Percentiles rank a stretch among this genome's conserved stretches.
Conservation (phyloP, 345 rosid genomes). For the Nephelium lappaceum region DNA sequence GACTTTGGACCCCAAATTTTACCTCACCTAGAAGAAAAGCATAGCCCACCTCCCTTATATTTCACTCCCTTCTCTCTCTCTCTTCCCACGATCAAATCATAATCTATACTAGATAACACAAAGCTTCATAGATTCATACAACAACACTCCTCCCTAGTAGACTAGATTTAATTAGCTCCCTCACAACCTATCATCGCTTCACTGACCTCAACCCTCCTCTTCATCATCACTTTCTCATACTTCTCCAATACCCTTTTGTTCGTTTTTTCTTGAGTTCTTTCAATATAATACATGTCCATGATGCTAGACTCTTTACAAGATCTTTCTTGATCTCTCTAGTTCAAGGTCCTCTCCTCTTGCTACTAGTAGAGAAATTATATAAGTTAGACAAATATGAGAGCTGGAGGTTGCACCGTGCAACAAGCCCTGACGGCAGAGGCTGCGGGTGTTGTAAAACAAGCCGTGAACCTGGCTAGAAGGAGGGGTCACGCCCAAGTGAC, state of each 20-base stretch:
- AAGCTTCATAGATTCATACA: slow-evolving; percentile 22
- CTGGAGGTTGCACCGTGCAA: slow-evolving; percentile 84
- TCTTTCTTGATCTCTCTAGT: slow-evolving; percentile 24
- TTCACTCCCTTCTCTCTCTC: slow-evolving; percentile 29
- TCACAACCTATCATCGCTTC: slow-evolving; percentile 10
- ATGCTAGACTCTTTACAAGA: slow-evolving; percentile 22
- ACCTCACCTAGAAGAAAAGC: slow-evolving; percentile 77
- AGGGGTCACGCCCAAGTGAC: slow-evolving; percentile 98
- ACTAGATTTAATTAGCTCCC: not conserved
- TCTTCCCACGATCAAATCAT: slow-evolving; percentile 31
- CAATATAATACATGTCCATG: slow-evolving; percentile 26
- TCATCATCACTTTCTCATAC: slow-evolving; percentile 5
- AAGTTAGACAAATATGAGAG: slow-evolving; percentile 56
- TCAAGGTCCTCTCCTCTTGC: slow-evolving; percentile 14
- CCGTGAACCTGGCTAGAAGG: slow-evolving; percentile 70
- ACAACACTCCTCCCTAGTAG: slow-evolving; percentile 7
- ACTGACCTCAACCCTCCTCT: not conserved
- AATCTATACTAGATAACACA: slow-evolving; percentile 25
- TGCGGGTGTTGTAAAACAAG: slow-evolving; percentile 71
- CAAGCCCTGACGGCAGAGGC: slow-evolving; percentile 86
- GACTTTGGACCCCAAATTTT: slow-evolving; percentile 70
- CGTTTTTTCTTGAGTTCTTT: slow-evolving; percentile 12
- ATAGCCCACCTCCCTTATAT: slow-evolving; percentile 42
- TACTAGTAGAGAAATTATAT: not conserved
- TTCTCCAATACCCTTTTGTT: slow-evolving; percentile 9